Conservation (phyloP, 2,329 filamentous ascomycete species). For the Pseudophaeomoniella oleicola region DNA sequence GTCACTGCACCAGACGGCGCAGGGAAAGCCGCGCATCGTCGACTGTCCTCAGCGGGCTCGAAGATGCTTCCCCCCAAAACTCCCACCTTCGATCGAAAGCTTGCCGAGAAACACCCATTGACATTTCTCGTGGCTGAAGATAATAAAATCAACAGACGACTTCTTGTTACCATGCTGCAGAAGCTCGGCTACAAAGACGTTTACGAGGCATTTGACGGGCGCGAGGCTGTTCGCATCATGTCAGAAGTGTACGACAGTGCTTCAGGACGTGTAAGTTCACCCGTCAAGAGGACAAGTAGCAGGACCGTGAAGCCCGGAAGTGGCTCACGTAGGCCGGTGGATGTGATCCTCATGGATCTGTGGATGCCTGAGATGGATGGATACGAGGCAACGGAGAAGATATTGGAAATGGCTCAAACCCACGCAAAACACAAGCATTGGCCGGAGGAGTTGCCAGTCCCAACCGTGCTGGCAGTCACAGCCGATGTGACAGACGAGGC, state of each 20-base stretch:
- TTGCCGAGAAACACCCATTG: constrained; percentile 46
- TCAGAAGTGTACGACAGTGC: constrained; percentile 21
- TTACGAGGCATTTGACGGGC: constrained; percentile 52
- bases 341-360: constrained; percentile 58
- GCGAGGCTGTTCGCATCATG: constrained; percentile 51
- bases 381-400: constrained; percentile 51
- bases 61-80: constrained; percentile 11
- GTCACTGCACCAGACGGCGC: too few species aligned
- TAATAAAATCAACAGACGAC: constrained; percentile 56
- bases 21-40: constrained; percentile 17
- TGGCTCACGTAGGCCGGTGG: constrained; percentile 27
- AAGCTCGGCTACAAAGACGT: constrained; percentile 53
- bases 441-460: constrained; percentile 19
- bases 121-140: constrained; percentile 59
- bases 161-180: constrained; percentile 50
- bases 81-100: constrained; percentile 31
- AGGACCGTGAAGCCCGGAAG: not conserved
- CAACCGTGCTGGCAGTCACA: constrained; percentile 46
- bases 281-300: constrained; percentile 1
- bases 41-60: constrained; percentile 15
- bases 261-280: constrained; percentile 1
- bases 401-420: constrained; percentile 24
- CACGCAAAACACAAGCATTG: constrained; percentile 4
- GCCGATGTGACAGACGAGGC: constrained; percentile 53
- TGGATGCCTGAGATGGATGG: constrained; percentile 67